Base-by-base conservation (phyloP, 2,329 filamentous ascomycete species). In the Macroventuria anomochaeta region DNA sequence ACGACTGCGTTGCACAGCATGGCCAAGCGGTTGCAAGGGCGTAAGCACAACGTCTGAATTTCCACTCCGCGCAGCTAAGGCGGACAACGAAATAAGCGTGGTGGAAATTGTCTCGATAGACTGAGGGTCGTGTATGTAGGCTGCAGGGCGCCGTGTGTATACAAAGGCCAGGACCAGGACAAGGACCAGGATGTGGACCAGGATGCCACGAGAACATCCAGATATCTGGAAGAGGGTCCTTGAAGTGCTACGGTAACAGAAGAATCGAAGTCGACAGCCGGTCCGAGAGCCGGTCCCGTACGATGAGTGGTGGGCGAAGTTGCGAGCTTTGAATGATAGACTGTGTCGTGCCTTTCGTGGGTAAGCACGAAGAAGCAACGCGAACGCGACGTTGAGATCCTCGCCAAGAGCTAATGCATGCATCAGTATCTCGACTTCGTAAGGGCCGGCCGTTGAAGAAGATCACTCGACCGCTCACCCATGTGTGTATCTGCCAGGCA, bases 161-260 rank as follows among this genome's bases (percentile, higher is more conserved):
- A 33, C 36, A 42, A 36, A 6, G 28, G 21, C 36, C 36, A 41
- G 25, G 25, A 37, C 20, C 18, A 17, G 29, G 28, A 21, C 44
- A 23, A 15, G 20, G 48, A 29, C 28, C 31, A 18, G 17, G 28
- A 28, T 20, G 17, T 10, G 28, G 25, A 21, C 51, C 29, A 33
- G 51, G 51, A 40, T 54, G 44, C 51, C 51, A 54, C 44, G 51
- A 54, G 51, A 54, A 49, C 32, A 7, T 46, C 51, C 51, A 44
- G 18, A 37, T 13, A 20, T 28, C 23, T 40, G 44, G 40, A 41
- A 32, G 13, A 25, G 21, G 21, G 34, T 13, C 28, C 28, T 18
- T 13, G 39, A 43, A 15, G 44, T 52, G 41, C 13, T 44, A 46
- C 48, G 48, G 48, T 49, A 54, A 54, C 51, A 40, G 51, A 48